phyloP scores from a whole-genome alignment of 2,329 filamentous ascomycete genomes.

The Mariannaea elegans region DNA sequence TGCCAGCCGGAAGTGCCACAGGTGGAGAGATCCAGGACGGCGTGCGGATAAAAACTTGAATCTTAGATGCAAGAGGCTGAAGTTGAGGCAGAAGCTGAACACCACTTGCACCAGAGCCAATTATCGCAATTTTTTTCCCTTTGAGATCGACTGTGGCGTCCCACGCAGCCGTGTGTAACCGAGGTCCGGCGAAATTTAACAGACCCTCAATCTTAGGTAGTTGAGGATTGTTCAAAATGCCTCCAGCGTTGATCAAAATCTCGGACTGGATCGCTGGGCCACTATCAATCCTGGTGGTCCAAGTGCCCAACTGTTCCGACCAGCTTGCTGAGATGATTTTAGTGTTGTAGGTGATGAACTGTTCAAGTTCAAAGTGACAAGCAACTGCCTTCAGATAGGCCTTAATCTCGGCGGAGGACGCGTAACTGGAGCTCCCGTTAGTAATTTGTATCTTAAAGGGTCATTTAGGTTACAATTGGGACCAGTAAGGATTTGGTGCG shows the following conservation, averaged over 20 bases:
- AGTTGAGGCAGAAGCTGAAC: conserved; percentile 54
- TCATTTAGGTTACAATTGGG: conserved; percentile 36
- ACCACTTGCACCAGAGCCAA: conserved; percentile 45
- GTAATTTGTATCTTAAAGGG: not conserved
- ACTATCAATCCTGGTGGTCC: conserved; percentile 42
- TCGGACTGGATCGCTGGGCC: conserved; percentile 17
- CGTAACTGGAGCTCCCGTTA: conserved; percentile 37
- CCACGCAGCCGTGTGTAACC: conserved; percentile 57
- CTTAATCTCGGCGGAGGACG: conserved; percentile 49
- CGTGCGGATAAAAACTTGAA: conserved; percentile 56
- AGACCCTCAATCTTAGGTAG: conserved; percentile 59
- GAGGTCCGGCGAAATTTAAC: conserved; percentile 53
- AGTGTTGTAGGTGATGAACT: conserved; percentile 38
- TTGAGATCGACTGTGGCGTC: conserved; percentile 48
- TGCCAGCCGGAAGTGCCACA: conserved; percentile 14
- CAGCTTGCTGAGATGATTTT: conserved; percentile 42
- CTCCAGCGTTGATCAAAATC: conserved; percentile 32
- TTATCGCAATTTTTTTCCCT: conserved; percentile 49
- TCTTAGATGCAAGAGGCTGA: conserved; percentile 49
- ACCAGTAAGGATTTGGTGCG: conserved; percentile 52
- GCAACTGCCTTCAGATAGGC: conserved; percentile 51
- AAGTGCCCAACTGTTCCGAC: conserved; percentile 46
- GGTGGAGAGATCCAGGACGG: conserved; percentile 55
- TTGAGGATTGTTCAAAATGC: conserved; percentile 48
- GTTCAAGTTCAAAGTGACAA: conserved; percentile 44